Evolutionary conservation across 331 rosid genomes (phyloP).

Genomic region (Quercus tomentella): DNA sequence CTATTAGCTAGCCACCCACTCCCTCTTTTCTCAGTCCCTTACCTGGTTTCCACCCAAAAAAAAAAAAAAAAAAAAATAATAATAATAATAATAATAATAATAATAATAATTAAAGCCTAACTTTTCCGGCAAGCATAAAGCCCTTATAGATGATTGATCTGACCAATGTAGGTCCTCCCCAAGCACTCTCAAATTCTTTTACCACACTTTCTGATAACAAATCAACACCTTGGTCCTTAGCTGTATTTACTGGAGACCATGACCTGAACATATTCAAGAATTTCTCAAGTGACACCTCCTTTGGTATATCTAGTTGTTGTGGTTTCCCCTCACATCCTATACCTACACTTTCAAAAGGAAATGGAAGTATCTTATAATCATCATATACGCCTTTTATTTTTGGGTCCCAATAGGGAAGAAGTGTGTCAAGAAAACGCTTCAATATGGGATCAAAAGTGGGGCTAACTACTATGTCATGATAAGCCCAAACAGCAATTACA

Average conservation of each 20-base stretch:
- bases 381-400: background rate
- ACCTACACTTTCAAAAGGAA: slow-evolving; percentile 28
- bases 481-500: slow-evolving; percentile 21
- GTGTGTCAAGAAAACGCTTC: background rate
- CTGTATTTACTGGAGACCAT: slow-evolving; percentile 1
- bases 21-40: too few species aligned
- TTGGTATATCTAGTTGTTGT: slow-evolving; percentile 1
- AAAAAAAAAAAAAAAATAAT: too few species aligned
- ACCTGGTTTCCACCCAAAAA: too few species aligned
- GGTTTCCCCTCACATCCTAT: slow-evolving; percentile 25
- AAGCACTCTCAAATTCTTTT: slow-evolving; percentile 12
- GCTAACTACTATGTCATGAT: background rate
- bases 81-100: too few species aligned
- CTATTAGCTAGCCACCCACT: too few species aligned
- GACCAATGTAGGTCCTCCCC: slow-evolving; percentile 16
- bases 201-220: slow-evolving; percentile 3
- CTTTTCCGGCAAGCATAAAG: slow-evolving; percentile 22
- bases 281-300: background rate
- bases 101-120: background rate
- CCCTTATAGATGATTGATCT: slow-evolving; percentile 9
- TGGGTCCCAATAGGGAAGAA: background rate
- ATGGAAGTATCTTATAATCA: slow-evolving; percentile 12
- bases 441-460: background rate
- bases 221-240: slow-evolving; percentile 22
- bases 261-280: slow-evolving; percentile 4